Percentiles rank a stretch among this genome's conserved stretches.
These are phyloP conservation scores for Exophiala viscosa DNA, from an alignment of 2,329 filamentous ascomycete genomes.

Conservation along the genomic window DNA sequence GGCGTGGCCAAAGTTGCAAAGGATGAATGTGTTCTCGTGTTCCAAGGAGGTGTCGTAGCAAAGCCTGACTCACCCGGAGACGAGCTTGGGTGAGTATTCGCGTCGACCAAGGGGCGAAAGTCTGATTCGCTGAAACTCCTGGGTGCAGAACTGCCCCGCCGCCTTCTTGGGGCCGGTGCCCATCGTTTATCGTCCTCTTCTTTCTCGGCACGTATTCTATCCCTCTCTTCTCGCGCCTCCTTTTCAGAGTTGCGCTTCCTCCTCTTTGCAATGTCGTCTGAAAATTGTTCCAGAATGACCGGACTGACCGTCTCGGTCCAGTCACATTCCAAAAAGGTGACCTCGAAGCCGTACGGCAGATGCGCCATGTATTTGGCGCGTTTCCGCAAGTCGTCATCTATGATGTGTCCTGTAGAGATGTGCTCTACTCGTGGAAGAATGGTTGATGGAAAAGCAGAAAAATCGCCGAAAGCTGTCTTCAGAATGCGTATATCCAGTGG, in stretches of 20 bases:
- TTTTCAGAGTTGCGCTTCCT: conserved; percentile 78
- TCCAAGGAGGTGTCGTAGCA: conserved; percentile 42
- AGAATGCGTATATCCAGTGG: conserved; percentile 88
- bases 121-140: conserved; percentile 57
- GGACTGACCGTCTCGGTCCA: conserved; percentile 84
- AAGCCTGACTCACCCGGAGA: conserved; percentile 30
- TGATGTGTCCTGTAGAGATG: conserved; percentile 79
- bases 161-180: conserved; percentile 63
- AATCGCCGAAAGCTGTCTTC: conserved; percentile 81
- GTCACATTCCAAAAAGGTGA: conserved; percentile 88
- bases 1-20: conserved; percentile 64
- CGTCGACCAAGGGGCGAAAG: conserved; percentile 59
- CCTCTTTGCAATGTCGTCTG: conserved; percentile 70
- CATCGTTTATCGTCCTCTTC: conserved; percentile 67
- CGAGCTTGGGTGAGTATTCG: conserved; percentile 27
- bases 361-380: conserved; percentile 83
- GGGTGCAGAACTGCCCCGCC: conserved; percentile 46
- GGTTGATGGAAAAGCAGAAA: conserved; percentile 76
- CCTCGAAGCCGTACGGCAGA: conserved; percentile 83
- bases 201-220: conserved; percentile 75
- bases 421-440: conserved; percentile 84
- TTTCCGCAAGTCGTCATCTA: conserved; percentile 79
- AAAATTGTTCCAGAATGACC: conserved; percentile 71
- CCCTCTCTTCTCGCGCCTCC: conserved; percentile 79
- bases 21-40: conserved; percentile 37